Base-by-base conservation (phyloP, 352 stramenopile species). In the Phytophthora citricola region DNA sequence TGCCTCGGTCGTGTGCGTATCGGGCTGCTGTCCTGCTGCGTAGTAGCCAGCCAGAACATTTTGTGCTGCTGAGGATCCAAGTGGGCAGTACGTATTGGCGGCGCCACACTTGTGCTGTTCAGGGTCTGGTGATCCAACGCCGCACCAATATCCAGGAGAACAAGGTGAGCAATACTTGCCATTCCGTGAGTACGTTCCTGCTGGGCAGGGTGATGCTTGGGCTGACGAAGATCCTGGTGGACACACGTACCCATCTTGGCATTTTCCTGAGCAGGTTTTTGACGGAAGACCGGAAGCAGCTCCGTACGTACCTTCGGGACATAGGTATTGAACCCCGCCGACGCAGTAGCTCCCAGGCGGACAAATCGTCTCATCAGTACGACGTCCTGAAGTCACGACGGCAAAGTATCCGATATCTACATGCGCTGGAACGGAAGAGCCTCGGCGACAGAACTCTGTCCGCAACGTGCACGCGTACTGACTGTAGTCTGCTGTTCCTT, bases 331-430 rank as follows among this genome's bases (percentile, higher is more conserved):
- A 15, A 89, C 52, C 0, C 86, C 86, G 7, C 62, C 53, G n/a
- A 80, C 38, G 54, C 86, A 94, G 59, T 81, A 94, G 36, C 71
- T 90, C 3, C 86, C 86, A 9, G 58, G 22, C 3, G 83, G 80
- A 52, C 83, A 94, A 49, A 86, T 73, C 6, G 43, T 48, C 48
- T 94, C 75, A 44, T 83, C 78, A 6, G 83, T 66, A 9, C 78
- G 82, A 24, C 82, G 40, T 7, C 78, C 62, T 8, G 59, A 27
- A 2, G 68, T 73, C 9, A 80, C 39, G 1, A 76, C 66, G 1
- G 81, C 90, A 58, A 75, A 92, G 64, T 79, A 90, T 0, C 84
- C 83, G 14, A 31, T 41, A 22, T 57, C 59, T 10, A 90, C 81
- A 29, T 49, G 36, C 1, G 59, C 80, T 7, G 84, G 81, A 4